phyloP scores from a whole-genome alignment of 2,329 filamentous ascomycete genomes.

The Sphaerulina musiva region DNA sequence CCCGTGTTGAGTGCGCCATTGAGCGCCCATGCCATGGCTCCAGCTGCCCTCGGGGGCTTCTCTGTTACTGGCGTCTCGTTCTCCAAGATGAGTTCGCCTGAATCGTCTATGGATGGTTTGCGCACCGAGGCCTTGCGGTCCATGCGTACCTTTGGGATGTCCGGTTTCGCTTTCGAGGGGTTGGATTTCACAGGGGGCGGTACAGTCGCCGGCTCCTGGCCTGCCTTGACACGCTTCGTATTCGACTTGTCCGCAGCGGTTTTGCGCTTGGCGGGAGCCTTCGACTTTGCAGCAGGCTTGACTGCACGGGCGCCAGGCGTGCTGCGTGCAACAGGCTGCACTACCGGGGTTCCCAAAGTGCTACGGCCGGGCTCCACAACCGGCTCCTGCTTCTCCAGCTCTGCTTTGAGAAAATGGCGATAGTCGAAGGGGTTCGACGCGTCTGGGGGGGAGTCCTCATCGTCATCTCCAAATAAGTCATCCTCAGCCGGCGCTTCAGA shows the following conservation, averaged over 20 bases:
- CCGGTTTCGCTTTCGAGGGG: conserved; percentile 12
- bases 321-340: conserved; percentile 15
- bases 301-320: conserved; percentile 18
- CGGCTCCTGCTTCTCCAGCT: conserved; percentile 25
- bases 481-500: conserved; percentile 22
- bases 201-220: conserved; percentile 17
- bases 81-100: conserved; percentile 33
- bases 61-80: conserved; percentile 26
- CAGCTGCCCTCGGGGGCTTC: conserved; percentile 19
- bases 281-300: conserved; percentile 14
- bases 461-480: conserved; percentile 28
- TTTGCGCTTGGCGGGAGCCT: conserved; percentile 22
- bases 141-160: conserved; percentile 24
- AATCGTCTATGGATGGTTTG: conserved; percentile 26
- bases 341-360: conserved; percentile 19
- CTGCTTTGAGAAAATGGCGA: conserved; percentile 40
- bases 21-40: conserved; percentile 28
- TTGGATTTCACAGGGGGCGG: conserved; percentile 4
- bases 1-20: conserved; percentile 33
- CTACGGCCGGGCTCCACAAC: conserved; percentile 20
- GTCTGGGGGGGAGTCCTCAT: conserved; percentile 37
- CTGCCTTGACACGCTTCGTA: conserved; percentile 27
- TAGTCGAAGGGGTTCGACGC: conserved; percentile 45
- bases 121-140: conserved; percentile 30
- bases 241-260: conserved; percentile 19